Conservation (phyloP, 768 basidiomycete genomes). For the Xerocomus brunneocitrinus region DNA sequence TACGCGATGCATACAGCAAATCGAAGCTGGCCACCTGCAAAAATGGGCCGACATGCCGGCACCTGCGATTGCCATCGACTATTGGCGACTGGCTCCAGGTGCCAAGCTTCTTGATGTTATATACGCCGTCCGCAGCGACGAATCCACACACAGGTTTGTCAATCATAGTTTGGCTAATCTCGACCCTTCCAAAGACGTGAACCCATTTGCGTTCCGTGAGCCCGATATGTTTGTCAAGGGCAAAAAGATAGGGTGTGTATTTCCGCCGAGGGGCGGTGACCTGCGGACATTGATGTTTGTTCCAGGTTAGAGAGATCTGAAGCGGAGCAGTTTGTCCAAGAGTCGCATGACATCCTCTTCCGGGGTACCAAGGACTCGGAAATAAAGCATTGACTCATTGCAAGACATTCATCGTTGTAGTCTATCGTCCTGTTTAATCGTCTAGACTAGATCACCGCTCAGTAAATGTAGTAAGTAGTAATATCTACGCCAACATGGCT, state of each 20-base stretch:
- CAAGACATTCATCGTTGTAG: slow-evolving; percentile 5
- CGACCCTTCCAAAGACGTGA: slow-evolving; percentile 69
- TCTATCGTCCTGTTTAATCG: slow-evolving; percentile 7
- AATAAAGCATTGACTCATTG: slow-evolving; percentile 23
- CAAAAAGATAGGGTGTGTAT: slow-evolving; percentile 60
- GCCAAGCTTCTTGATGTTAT: slow-evolving; percentile 85
- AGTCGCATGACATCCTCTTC: slow-evolving; percentile 54
- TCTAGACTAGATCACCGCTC: slow-evolving; percentile 21
- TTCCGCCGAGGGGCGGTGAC: not conserved
- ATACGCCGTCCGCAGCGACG: slow-evolving; percentile 90
- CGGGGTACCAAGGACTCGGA: slow-evolving; percentile 23
- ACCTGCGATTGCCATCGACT: slow-evolving; percentile 89
- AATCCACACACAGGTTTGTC: slow-evolving; percentile 90
- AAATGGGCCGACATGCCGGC: slow-evolving; percentile 75
- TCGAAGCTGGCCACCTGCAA: slow-evolving; percentile 77
- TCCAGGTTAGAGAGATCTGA: slow-evolving; percentile 64
- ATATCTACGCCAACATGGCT: not conserved
- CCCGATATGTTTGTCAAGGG: slow-evolving; percentile 87
- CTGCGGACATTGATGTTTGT: slow-evolving; percentile 16
- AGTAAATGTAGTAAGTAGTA: slow-evolving; percentile 2
- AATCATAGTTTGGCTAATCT: slow-evolving; percentile 95
- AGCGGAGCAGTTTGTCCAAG: slow-evolving; percentile 57
- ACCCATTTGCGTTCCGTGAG: slow-evolving; percentile 86
- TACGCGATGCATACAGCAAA: slow-evolving; percentile 77
- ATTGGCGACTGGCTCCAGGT: slow-evolving; percentile 75